These are phyloP conservation scores for Psidium guajava DNA, from an alignment of 345 rosid species.

Conservation along the genomic window DNA sequence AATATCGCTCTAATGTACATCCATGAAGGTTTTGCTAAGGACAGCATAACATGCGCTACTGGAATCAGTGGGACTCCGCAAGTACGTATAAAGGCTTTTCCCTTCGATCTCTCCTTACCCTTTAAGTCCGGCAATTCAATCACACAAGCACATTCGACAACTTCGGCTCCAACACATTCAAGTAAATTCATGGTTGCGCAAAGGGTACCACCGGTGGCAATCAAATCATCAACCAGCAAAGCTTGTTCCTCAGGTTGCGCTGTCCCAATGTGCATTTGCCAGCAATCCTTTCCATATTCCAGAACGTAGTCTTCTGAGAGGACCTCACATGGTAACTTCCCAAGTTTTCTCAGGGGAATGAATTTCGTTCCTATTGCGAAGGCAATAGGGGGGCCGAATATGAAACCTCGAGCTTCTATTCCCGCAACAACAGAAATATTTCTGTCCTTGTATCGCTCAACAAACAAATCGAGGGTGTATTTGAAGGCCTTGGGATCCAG, in stretches of 20 bases:
- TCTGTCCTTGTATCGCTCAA: slow-evolving; percentile 79
- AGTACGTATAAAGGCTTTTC: slow-evolving; percentile 53
- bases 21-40: neutral
- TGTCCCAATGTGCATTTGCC: slow-evolving; percentile 93
- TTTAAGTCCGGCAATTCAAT: slow-evolving; percentile 79
- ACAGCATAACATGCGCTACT: neutral
- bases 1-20: neutral
- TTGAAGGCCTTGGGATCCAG: slow-evolving; percentile 84
- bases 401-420: slow-evolving; percentile 91
- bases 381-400: slow-evolving; percentile 94
- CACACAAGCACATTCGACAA: slow-evolving; percentile 81
- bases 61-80: slow-evolving; percentile 42
- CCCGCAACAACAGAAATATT: slow-evolving; percentile 97
- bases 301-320: slow-evolving; percentile 73
- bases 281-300: slow-evolving; percentile 87
- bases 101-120: slow-evolving; percentile 56
- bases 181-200: slow-evolving; percentile 89
- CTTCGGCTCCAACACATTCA: slow-evolving; percentile 87
- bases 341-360: slow-evolving; percentile 87
- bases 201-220: slow-evolving; percentile 96
- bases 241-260: slow-evolving; percentile 66
- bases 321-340: slow-evolving; percentile 81
- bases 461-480: slow-evolving; percentile 83
- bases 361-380: slow-evolving; percentile 97
- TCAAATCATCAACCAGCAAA: slow-evolving; percentile 79